Evolutionary conservation across 2,329 filamentous ascomycete species (phyloP).

Genomic region (Colletotrichum chlorophyti): DNA sequence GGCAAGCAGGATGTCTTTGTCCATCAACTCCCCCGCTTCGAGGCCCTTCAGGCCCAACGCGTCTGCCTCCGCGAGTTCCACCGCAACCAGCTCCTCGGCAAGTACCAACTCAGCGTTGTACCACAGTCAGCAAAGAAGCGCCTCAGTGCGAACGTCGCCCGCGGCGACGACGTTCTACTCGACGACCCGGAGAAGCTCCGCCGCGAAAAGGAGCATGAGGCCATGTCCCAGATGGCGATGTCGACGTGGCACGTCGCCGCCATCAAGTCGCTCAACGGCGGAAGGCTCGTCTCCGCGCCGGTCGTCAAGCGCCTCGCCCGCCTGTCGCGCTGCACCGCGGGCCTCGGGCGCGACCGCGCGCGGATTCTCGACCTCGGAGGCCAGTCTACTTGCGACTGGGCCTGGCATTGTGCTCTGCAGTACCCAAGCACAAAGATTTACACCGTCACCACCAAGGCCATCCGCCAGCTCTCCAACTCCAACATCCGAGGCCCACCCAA

Average conservation of each 20-base stretch:
- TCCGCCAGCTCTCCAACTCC: constrained; percentile 73
- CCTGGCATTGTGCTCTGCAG: constrained; percentile 88
- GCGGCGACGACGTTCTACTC: constrained; percentile 70
- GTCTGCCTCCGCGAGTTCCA: constrained; percentile 76
- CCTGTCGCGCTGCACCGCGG: constrained; percentile 56
- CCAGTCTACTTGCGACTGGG: constrained; percentile 88
- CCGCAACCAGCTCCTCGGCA: constrained; percentile 82
- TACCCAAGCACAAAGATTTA: constrained; percentile 87
- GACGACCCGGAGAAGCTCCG: constrained; percentile 69
- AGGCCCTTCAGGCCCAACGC: constrained; percentile 85
- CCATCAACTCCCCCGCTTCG: constrained; percentile 83
- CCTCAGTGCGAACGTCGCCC: constrained; percentile 75
- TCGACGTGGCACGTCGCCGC: constrained; percentile 68
- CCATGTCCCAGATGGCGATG: constrained; percentile 72
- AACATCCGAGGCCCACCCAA: constrained; percentile 86
- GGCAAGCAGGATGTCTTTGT: constrained; percentile 79
- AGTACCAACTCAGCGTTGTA: constrained; percentile 77
- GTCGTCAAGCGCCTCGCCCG: constrained; percentile 67
- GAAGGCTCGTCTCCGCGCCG: constrained; percentile 68
- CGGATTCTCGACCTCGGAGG: constrained; percentile 88
- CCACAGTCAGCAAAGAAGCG: constrained; percentile 74
- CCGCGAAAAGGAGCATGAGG: constrained; percentile 81
- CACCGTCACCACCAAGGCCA: constrained; percentile 80
- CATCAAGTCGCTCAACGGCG: constrained; percentile 67
- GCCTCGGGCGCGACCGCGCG: constrained; percentile 57